These are phyloP conservation scores for Phaeoacremonium minimum DNA, from an alignment of 2,329 filamentous ascomycete species.

Conservation along the genomic window DNA sequence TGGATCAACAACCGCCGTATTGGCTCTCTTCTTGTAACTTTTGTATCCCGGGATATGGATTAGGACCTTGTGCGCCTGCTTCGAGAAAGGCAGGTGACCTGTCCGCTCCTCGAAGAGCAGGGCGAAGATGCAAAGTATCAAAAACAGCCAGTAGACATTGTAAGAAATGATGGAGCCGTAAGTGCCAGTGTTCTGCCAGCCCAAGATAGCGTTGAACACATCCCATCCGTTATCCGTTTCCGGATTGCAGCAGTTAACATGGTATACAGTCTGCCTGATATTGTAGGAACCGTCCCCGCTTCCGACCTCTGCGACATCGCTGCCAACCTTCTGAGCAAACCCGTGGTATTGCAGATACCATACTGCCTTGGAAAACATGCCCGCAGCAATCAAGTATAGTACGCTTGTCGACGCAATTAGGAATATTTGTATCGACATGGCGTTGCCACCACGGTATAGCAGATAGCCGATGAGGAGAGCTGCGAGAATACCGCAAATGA, in stretches of 20 bases:
- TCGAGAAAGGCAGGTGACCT: slow-evolving; percentile 42
- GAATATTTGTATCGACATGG: slow-evolving; percentile 59
- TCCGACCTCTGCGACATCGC: slow-evolving; percentile 43
- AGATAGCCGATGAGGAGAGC: slow-evolving; percentile 66
- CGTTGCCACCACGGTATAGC: slow-evolving; percentile 58
- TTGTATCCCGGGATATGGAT: not conserved
- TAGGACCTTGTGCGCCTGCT: slow-evolving; percentile 9
- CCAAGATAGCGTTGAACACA: slow-evolving; percentile 80
- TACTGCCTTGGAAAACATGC: slow-evolving; percentile 70
- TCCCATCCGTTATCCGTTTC: slow-evolving; percentile 79
- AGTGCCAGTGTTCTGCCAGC: slow-evolving; percentile 85
- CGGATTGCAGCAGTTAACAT: slow-evolving; percentile 81
- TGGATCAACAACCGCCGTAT: not conserved
- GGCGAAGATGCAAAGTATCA: slow-evolving; percentile 60
- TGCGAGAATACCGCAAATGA: slow-evolving; percentile 65
- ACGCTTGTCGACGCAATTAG: slow-evolving; percentile 74
- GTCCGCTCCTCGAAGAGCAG: slow-evolving; percentile 64
- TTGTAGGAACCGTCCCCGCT: slow-evolving; percentile 72
- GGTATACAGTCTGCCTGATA: slow-evolving; percentile 72
- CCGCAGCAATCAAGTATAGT: slow-evolving; percentile 76
- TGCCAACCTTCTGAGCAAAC: slow-evolving; percentile 53
- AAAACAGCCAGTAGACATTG: slow-evolving; percentile 81
- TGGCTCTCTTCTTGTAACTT: not conserved
- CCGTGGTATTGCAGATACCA: slow-evolving; percentile 66
- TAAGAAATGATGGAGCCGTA: slow-evolving; percentile 85